Evolutionary conservation across 495 filamentous ascomycete genomes (phyloP).

Genomic region (Sabuloglossum arenarium): DNA sequence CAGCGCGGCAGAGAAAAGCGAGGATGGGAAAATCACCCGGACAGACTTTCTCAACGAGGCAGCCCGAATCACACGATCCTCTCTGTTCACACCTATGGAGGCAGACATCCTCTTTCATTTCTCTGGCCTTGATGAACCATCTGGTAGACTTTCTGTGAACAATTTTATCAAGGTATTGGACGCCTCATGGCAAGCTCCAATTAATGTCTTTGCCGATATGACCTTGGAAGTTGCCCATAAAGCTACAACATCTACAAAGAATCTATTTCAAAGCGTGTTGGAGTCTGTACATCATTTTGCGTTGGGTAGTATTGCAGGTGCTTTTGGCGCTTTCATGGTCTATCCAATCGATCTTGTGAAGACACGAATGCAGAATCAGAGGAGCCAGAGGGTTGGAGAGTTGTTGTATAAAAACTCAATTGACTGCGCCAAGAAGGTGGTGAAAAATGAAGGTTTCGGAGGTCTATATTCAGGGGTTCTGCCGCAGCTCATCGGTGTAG

Average conservation of each 20-base stretch:
- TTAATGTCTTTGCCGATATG: conserved; percentile 20
- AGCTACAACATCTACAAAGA: conserved; percentile 23
- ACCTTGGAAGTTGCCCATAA: conserved; percentile 27
- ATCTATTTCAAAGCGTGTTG: conserved; percentile 36
- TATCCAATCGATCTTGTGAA: conserved; percentile 98
- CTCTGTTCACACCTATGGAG: conserved; percentile 93
- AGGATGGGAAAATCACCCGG: conserved; percentile 80
- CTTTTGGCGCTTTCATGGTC: conserved; percentile 96
- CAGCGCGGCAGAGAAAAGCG: conserved; percentile 62
- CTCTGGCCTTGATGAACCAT: conserved; percentile 73
- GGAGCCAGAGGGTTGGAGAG: conserved; percentile 58
- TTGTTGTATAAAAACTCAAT: conserved; percentile 88
- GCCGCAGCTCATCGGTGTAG: conserved; percentile 89
- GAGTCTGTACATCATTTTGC: conserved; percentile 80
- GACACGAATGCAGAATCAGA: conserved; percentile 96
- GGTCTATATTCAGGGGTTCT: conserved; percentile 88
- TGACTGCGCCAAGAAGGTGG: conserved; percentile 81
- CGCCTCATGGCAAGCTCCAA: conserved; percentile 57
- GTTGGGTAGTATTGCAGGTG: conserved; percentile 75
- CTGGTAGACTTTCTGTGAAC: conserved; percentile 55
- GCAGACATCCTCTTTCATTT: conserved; percentile 98
- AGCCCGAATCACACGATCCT: conserved; percentile 71
- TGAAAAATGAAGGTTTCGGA: conserved; percentile 72
- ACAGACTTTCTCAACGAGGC: conserved; percentile 93
- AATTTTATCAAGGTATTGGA: conserved; percentile 94